A percentile compares a stretch with the other conserved stretches of the same genome.
Conservation (phyloP, 495 filamentous ascomycete genomes). For the Penicillium diatomitis region DNA sequence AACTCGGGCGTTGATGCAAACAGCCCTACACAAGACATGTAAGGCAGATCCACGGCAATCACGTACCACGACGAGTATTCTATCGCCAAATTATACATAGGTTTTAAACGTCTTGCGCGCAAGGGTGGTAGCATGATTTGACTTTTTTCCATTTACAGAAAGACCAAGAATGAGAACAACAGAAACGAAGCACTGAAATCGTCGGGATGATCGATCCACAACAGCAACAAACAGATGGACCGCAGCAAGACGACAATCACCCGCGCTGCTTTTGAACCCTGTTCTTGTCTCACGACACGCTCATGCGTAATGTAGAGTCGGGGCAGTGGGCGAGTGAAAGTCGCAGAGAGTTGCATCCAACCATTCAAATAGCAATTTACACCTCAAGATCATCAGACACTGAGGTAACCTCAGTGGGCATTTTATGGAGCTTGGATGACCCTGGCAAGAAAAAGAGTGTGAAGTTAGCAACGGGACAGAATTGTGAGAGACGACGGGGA, state of each 20-base stretch:
- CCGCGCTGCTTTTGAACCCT: slow-evolving; percentile 13
- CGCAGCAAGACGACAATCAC: slow-evolving; percentile 2
- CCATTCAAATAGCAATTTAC: slow-evolving; percentile 26
- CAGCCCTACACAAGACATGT: no score
- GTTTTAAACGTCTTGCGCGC: no score
- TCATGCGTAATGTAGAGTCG: slow-evolving; percentile 10
- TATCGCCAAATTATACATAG: no score
- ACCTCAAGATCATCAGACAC: slow-evolving; percentile 19
- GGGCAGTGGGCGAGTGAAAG: slow-evolving; percentile 16
- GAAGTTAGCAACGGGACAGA: background rate
- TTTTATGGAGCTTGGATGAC: slow-evolving; percentile 39
- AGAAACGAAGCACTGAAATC: slow-evolving; percentile 12
- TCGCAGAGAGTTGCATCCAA: slow-evolving; percentile 25
- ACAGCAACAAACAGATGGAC: slow-evolving; percentile 6
- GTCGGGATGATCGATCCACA: slow-evolving; percentile 4
- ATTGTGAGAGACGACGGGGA: background rate
- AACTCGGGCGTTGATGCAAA: no score
- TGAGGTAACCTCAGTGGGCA: slow-evolving; percentile 22
- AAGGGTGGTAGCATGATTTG: background rate
- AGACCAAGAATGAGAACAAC: slow-evolving; percentile 8
- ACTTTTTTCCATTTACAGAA: background rate
- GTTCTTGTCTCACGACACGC: slow-evolving; percentile 12
- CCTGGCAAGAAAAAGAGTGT: slow-evolving; percentile 15
- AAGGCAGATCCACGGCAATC: no score
- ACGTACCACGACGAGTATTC: no score